Evolutionary conservation across 2,329 filamentous ascomycete genomes (phyloP).

Genomic region (Ophiostoma australiae): DNA sequence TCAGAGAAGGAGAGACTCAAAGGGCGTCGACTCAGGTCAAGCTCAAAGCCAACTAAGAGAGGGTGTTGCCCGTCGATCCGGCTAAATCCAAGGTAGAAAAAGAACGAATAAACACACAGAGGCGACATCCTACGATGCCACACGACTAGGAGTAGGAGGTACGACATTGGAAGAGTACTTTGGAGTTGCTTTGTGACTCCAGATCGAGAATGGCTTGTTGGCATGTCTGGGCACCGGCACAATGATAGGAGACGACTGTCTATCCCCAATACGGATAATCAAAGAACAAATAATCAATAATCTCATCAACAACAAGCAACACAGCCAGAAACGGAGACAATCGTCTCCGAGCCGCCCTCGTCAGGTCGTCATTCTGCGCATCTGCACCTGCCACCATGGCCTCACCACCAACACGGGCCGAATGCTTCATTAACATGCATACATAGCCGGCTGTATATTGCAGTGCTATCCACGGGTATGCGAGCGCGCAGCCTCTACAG

Average conservation of each 20-base stretch:
- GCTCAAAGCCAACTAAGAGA: neutral
- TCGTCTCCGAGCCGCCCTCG: neutral
- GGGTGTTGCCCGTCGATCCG: neutral
- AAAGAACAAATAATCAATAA: neutral
- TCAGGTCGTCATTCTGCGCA: neutral
- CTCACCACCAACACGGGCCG: neutral
- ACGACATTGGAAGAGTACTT: too few species aligned
- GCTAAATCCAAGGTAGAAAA: conserved; percentile 1
- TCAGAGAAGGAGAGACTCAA: too few species aligned
- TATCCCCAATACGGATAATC: neutral
- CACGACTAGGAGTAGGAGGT: too few species aligned
- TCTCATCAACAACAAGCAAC: neutral
- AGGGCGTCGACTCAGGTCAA: neutral
- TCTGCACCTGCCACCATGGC: neutral
- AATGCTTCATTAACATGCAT: neutral
- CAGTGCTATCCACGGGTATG: neutral
- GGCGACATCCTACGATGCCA: neutral
- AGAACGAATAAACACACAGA: neutral
- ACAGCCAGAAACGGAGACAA: neutral
- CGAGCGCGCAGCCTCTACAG: neutral
- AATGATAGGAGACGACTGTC: neutral
- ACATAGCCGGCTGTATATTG: neutral
- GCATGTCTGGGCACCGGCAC: neutral
- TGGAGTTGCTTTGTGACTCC: neutral
- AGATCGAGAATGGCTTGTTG: neutral